Percentiles rank a stretch among this genome's conserved stretches.
Conservation (phyloP, 2,329 filamentous ascomycete species). For the Dendryphion nanum region DNA sequence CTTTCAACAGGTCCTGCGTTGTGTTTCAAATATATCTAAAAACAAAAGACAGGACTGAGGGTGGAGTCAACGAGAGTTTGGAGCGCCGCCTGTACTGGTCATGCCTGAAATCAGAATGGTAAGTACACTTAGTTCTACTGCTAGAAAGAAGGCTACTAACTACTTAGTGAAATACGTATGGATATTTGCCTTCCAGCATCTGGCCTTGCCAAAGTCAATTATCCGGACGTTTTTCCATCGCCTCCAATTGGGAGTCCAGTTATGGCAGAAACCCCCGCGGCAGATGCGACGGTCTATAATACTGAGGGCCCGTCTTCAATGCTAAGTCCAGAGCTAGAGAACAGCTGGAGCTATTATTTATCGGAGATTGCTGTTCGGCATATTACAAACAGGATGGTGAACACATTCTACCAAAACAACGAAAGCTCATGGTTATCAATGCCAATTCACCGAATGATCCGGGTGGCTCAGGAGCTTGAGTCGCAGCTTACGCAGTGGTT, state of each 20-base stretch:
- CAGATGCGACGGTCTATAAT: not conserved
- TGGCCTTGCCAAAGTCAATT: constrained; percentile 20
- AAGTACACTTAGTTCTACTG: constrained; percentile 4
- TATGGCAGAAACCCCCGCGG: not conserved
- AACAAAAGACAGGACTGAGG: constrained; percentile 4
- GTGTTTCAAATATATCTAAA: constrained; percentile 13
- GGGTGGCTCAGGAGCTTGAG: constrained; percentile 11
- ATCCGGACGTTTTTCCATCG: constrained; percentile 29
- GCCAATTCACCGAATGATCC: constrained; percentile 5
- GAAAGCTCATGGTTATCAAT: constrained; percentile 17
- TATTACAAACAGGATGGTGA: constrained; percentile 13
- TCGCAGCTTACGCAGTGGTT: constrained; percentile 10
- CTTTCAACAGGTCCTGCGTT: constrained; percentile 32
- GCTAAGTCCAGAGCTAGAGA: constrained; percentile 1
- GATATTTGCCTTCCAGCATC: constrained; percentile 15
- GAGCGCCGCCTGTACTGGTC: constrained; percentile 35
- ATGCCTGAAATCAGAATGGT: constrained; percentile 35
- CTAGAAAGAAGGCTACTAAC: not conserved
- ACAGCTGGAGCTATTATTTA: constrained; percentile 31
- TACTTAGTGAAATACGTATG: constrained; percentile 14
- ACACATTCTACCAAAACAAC: constrained; percentile 11
- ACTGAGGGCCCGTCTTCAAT: not conserved
- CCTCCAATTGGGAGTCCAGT: constrained; percentile 13
- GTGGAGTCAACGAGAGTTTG: constrained; percentile 7
- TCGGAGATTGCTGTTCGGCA: constrained; percentile 28